Base-by-base conservation (phyloP, 306 rosid species). In the Mimosa pudica region DNA sequence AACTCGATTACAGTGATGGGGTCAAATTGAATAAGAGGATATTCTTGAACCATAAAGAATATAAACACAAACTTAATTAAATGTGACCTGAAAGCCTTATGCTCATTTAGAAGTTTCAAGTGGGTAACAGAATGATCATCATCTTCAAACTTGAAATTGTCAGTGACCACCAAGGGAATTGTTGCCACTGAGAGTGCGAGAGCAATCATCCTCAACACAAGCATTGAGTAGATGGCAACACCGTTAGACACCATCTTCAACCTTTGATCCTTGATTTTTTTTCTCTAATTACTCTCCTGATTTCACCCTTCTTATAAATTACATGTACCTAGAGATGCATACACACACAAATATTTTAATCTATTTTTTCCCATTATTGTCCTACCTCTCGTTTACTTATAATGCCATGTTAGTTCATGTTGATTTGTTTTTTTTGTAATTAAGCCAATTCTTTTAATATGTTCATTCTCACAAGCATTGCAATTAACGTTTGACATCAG, bases 121-220 rank as follows among this genome's bases (percentile, higher is more conserved):
- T 54, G 6, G 60, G 6, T 5, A 5, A 16, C 0, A 54, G 3
- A 1, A 54, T 14, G 48, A 45, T 45, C 48, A 6, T 45, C 8
- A 14, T 17, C 8, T 2, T 17, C 38, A 64, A 55, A 76, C 45
- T 38, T 65, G 82, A 71, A 81, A 16, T 45, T 78, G 84, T 88
- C 18, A 16, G 82, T 75, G 42, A 74, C 33, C 7, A 91, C 2
- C 16, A 88, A 7, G 42, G 60, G 75, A 1, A 74, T 55, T 24
- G 88, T 74, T 65, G 64, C 81, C 16, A 49, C 79, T 48, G 86
- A 84, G 2, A 89, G 80, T 6, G 80, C 81, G 0, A 92, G 87
- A 73, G 91, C 68, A 60, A 85, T 2, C 51, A 90, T 80, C 85
- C 92, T 87, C 18, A 84, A 69, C 35, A 78, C 77, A 58, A 92